phyloP scores from a whole-genome alignment of 1,284 basidiomycete species.

The Cutaneotrichosporon sp. region DNA sequence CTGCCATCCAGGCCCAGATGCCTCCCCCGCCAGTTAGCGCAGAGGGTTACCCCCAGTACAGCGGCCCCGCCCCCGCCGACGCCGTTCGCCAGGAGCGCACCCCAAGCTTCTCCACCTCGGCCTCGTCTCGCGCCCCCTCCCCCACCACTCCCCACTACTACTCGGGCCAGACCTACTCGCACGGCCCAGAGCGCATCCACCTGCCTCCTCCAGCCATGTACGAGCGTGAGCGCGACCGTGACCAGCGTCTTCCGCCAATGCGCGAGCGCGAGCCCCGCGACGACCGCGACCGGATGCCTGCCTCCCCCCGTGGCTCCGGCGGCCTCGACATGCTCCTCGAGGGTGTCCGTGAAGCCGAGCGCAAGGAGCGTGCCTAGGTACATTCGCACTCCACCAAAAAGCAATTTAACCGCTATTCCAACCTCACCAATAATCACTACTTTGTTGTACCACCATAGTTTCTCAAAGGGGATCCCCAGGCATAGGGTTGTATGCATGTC shows the following conservation, averaged over 20 bases:
- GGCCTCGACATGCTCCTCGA: slow-evolving; percentile 24
- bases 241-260: neutral
- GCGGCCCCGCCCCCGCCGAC: neutral
- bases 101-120: slow-evolving; percentile 6
- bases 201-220: slow-evolving; percentile 4
- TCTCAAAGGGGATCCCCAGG: neutral
- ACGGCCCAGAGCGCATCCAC: slow-evolving; percentile 12
- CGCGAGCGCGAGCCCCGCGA: slow-evolving; percentile 4
- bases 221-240: slow-evolving; percentile 1
- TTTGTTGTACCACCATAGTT: neutral
- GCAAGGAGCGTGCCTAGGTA: slow-evolving; percentile 14
- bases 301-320: slow-evolving; percentile 2
- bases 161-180: neutral
- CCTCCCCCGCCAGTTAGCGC: neutral
- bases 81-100: slow-evolving; percentile 11
- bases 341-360: slow-evolving; percentile 22
- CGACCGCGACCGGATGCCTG: slow-evolving; percentile 2
- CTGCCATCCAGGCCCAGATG: slow-evolving; percentile 18
- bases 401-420: neutral
- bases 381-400: too few relatives aligned
- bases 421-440: neutral
- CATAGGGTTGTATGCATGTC: neutral
- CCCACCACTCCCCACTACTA: neutral
- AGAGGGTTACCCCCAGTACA: neutral
- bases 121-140: slow-evolving; percentile 2